Evolutionary conservation across 2,329 filamentous ascomycete species (phyloP).

Genomic region (Pestalotiopsis sp.): DNA sequence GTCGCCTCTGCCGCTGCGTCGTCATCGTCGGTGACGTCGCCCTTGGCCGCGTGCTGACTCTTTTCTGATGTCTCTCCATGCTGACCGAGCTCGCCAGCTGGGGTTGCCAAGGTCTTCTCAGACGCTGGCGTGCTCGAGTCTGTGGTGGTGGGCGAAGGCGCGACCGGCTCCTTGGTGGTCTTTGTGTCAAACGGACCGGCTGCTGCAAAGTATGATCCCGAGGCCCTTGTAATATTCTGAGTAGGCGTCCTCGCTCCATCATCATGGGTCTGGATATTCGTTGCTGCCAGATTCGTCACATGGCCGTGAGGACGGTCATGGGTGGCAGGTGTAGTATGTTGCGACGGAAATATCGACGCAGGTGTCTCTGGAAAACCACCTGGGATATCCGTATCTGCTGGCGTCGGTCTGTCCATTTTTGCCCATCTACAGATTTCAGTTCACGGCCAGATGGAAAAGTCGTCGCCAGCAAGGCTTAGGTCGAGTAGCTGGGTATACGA

Average conservation of each 20-base stretch:
- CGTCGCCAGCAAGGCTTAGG: neutral
- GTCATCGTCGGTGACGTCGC: neutral
- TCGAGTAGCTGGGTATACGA: neutral
- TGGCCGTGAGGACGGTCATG: constrained; percentile 12
- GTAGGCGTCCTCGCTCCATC: neutral
- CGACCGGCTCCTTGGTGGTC: neutral
- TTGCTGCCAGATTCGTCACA: constrained; percentile 12
- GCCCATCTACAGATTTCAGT: neutral
- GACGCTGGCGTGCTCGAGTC: neutral
- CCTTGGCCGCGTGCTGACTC: neutral
- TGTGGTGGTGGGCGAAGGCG: neutral
- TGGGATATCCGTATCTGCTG: constrained; percentile 33
- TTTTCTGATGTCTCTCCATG: neutral
- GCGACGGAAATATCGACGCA: constrained; percentile 16
- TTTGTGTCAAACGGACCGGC: neutral
- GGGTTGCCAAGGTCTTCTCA: neutral
- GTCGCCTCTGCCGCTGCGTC: constrained; percentile 13
- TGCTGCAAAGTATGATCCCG: neutral
- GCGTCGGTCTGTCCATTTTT: constrained; percentile 30
- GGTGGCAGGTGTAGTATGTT: constrained; percentile 15
- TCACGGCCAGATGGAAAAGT: neutral
- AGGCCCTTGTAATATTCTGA: neutral
- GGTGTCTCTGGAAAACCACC: constrained; percentile 35
- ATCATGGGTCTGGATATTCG: neutral
- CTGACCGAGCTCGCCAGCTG: neutral